Conservation (phyloP, 306 rosid species). For the Cicer yamashitae region DNA sequence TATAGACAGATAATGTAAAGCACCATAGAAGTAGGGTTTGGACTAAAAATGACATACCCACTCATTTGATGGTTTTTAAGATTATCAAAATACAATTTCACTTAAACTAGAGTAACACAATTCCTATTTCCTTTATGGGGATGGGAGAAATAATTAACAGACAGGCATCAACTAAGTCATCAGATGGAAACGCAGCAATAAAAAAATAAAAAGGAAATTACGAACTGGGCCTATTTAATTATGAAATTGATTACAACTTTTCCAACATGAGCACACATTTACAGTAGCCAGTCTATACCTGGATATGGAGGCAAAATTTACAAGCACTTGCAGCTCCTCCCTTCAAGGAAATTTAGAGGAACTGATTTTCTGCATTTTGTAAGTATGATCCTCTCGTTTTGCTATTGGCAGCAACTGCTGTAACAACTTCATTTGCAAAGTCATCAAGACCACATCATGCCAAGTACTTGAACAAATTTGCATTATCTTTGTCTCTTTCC, state of each 20-base stretch:
- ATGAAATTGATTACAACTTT: slow-evolving; percentile 55
- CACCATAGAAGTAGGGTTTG: slow-evolving; percentile 2
- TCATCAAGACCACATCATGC: slow-evolving; percentile 62
- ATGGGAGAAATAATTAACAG: slow-evolving; percentile 42
- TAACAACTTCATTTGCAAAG: slow-evolving; percentile 38
- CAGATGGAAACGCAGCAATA: slow-evolving; percentile 45
- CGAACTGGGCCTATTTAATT: slow-evolving; percentile 45
- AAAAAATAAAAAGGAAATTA: slow-evolving; percentile 22
- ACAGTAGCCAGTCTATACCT: slow-evolving; percentile 57
- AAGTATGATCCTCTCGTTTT: slow-evolving; percentile 46
- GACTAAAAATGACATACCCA: slow-evolving; percentile 42
- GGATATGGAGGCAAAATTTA: slow-evolving; percentile 62
- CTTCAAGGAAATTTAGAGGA: slow-evolving; percentile 45
- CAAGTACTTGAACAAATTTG: slow-evolving; percentile 80
- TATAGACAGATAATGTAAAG: slow-evolving; percentile 4
- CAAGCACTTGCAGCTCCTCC: slow-evolving; percentile 54
- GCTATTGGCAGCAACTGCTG: slow-evolving; percentile 43
- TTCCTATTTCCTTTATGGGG: slow-evolving; percentile 48
- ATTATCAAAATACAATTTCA: slow-evolving; percentile 42
- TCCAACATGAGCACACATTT: slow-evolving; percentile 55
- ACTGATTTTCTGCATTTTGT: slow-evolving; percentile 36
- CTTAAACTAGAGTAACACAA: slow-evolving; percentile 45
- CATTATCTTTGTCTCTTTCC: slow-evolving; percentile 93
- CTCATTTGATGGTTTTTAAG: slow-evolving; percentile 48
- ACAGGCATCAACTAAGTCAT: slow-evolving; percentile 47